Conservation (phyloP, 257 asterid species). For the Salvia rosmarinus region DNA sequence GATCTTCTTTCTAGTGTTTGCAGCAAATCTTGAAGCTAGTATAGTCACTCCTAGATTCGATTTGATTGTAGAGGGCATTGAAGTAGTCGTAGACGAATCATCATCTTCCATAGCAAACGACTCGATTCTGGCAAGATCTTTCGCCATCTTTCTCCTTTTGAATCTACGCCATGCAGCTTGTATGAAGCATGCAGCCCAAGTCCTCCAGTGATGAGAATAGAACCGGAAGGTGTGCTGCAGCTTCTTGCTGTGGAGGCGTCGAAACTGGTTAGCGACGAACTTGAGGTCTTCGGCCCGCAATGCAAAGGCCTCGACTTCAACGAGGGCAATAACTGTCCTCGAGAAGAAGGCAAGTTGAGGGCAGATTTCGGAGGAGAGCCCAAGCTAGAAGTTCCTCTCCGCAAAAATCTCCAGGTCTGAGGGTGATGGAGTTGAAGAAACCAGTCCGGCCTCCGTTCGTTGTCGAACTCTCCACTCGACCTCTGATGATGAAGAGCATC, state of each 20-base stretch:
- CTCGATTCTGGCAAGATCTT: constrained; percentile 70
- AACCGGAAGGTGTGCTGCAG: constrained; percentile 91
- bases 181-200: constrained; percentile 93
- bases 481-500: constrained; percentile 91
- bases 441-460: constrained; percentile 93
- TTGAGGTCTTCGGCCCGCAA: constrained; percentile 90
- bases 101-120: constrained; percentile 54
- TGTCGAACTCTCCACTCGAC: constrained; percentile 85
- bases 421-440: constrained; percentile 73
- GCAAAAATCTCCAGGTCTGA: constrained; percentile 89
- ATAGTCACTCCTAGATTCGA: constrained; percentile 73
- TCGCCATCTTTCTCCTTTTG: constrained; percentile 66
- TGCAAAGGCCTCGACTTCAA: constrained; percentile 88
- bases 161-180: constrained; percentile 89
- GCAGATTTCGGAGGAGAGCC: constrained; percentile 92
- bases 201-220: constrained; percentile 94
- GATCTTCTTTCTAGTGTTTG: constrained; percentile 79
- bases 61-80: constrained; percentile 43
- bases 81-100: constrained; percentile 29
- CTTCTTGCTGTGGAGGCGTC: constrained; percentile 96
- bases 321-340: constrained; percentile 80
- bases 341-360: constrained; percentile 77
- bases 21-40: constrained; percentile 87
- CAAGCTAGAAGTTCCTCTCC: constrained; percentile 96
- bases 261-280: constrained; percentile 85